phyloP scores from a whole-genome alignment of 192 early-diverging fungal genomes.

The Dissophora ornata region DNA sequence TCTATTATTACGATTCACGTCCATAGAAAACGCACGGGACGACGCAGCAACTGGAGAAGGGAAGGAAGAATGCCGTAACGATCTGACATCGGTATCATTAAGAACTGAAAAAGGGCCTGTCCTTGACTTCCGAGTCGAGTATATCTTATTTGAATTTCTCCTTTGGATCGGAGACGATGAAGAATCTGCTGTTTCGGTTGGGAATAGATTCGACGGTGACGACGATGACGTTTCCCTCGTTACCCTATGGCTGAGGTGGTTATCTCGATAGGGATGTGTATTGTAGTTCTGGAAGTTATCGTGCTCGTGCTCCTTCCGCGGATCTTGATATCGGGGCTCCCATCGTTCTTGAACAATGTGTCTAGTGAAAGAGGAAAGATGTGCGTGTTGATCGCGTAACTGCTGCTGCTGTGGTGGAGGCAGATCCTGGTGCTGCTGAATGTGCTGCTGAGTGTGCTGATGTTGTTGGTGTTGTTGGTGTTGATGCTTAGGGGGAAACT shows the following conservation, averaged over 20 bases:
- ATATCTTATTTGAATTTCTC: background rate
- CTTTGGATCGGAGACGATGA: background rate
- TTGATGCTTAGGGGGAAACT: background rate
- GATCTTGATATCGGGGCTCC: too few species aligned
- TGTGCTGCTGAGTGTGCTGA: background rate
- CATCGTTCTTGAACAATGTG: background rate
- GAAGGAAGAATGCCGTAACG: background rate
- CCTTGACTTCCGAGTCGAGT: background rate
- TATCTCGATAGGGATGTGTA: too few species aligned
- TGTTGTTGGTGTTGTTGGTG: background rate
- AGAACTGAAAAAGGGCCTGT: background rate
- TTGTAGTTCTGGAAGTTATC: too few species aligned
- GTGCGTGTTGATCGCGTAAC: background rate
- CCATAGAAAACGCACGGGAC: too few species aligned
- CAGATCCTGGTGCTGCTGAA: background rate
- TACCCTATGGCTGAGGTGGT: too few species aligned
- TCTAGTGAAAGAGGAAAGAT: background rate
- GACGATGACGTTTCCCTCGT: background rate
- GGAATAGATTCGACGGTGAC: background rate
- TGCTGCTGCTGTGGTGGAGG: slow-evolving; percentile 10
- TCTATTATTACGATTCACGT: too few species aligned
- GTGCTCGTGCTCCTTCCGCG: too few species aligned
- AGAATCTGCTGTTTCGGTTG: background rate
- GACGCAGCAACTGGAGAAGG: background rate
- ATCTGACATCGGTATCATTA: background rate